Conservation (phyloP, 345 rosid genomes). For the Pseudoturritis turrita region DNA sequence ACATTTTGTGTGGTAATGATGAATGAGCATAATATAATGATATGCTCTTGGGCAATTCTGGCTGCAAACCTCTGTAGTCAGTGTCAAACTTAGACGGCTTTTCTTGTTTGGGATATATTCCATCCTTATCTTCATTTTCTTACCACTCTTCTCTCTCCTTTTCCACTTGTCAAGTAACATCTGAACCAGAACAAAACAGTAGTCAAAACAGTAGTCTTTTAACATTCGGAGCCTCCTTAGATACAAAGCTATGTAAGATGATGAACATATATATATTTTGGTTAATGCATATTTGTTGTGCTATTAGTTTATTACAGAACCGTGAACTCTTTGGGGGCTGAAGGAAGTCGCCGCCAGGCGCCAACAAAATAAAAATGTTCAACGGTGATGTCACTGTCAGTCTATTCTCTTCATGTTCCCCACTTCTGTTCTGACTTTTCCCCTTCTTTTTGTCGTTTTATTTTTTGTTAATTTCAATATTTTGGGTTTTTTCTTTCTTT, state of each 20-base stretch:
- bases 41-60: slow-evolving; percentile 3
- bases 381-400: slow-evolving; percentile 24
- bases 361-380: slow-evolving; percentile 15
- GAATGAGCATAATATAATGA: slow-evolving; percentile 15
- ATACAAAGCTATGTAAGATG: slow-evolving; percentile 9
- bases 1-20: slow-evolving; percentile 18
- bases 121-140: slow-evolving; percentile 20
- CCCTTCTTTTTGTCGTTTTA: neutral
- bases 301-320: slow-evolving; percentile 16
- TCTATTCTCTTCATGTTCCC: slow-evolving; percentile 31
- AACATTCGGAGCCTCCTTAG: neutral
- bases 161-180: slow-evolving; percentile 25
- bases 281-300: slow-evolving; percentile 14
- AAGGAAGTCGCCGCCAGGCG: slow-evolving; percentile 19
- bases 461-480: neutral
- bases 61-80: slow-evolving; percentile 12
- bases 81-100: slow-evolving; percentile 28
- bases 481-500: neutral
- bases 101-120: slow-evolving; percentile 22
- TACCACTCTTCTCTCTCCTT: neutral
- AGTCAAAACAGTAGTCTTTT: slow-evolving; percentile 7
- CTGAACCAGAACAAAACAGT: slow-evolving; percentile 20
- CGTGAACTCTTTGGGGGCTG: slow-evolving; percentile 11
- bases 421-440: slow-evolving; percentile 30
- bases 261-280: neutral